Percentiles rank a stretch among this genome's conserved stretches.
Evolutionary conservation across 306 rosid genomes (phyloP).

Genomic region (Lathyrus sativus): DNA sequence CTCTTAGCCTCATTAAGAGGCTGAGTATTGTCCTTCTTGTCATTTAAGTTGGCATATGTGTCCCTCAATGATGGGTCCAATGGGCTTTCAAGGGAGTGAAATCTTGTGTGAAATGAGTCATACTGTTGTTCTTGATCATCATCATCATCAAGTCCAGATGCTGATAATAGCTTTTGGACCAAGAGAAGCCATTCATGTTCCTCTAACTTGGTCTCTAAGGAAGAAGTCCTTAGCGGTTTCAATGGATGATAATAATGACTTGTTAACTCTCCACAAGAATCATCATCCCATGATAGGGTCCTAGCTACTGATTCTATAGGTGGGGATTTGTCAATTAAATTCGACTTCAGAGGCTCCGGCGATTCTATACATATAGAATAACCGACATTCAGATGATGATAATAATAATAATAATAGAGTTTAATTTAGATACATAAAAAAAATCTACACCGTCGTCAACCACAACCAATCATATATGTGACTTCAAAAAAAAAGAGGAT

Average conservation of each 20-base stretch:
- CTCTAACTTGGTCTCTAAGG: constrained; percentile 56
- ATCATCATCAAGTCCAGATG: constrained; percentile 58
- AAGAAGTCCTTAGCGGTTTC: constrained; percentile 52
- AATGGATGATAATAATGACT: constrained; percentile 49
- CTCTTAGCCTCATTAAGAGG: constrained; percentile 67
- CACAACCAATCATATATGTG: not conserved
- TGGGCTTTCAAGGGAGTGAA: constrained; percentile 75
- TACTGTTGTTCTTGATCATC: constrained; percentile 31
- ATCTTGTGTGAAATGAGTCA: constrained; percentile 50
- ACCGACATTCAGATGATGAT: constrained; percentile 7
- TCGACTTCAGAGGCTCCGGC: constrained; percentile 49
- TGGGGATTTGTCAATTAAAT: constrained; percentile 94
- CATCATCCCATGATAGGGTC: constrained; percentile 80
- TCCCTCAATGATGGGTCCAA: constrained; percentile 84
- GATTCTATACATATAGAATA: constrained; percentile 49
- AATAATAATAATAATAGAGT: not conserved
- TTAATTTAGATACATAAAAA: not conserved
- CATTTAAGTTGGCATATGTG: constrained; percentile 53
- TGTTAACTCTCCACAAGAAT: constrained; percentile 56
- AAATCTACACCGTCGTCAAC: not conserved
- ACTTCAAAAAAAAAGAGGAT: not conserved
- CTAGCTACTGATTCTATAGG: constrained; percentile 91
- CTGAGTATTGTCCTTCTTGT: constrained; percentile 47
- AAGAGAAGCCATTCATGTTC: constrained; percentile 66
- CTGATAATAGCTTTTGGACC: constrained; percentile 68